Base-by-base conservation (phyloP, 345 rosid genomes). In the Populus ilicifolia region DNA sequence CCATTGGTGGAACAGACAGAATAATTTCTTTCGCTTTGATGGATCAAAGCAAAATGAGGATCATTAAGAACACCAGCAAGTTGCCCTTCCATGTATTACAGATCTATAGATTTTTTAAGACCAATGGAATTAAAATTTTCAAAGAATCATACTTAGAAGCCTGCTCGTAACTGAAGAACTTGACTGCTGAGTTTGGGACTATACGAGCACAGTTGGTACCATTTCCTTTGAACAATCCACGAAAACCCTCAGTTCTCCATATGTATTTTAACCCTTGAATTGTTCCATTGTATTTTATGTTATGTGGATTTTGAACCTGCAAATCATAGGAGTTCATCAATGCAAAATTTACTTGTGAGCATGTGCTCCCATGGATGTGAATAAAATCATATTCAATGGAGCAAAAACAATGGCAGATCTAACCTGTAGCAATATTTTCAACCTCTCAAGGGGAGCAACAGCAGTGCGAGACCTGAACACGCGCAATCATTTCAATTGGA, bases 181-280 rank as follows among this genome's bases (percentile, higher is more conserved):
- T 90, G 83, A 94, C 97, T 14, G 97, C 98, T 1, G 97, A 94
- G 80, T 92, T 94, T 30, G 97, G 98, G 67, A 94, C 85, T 71
- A 94, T 94, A 36, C 97, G 97, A 67, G 97, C 98, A 83, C 99
- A 96, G 78, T 96, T 96, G 41, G 99, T 85, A 25, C 99, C 98
- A 46, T 96, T 96, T 76, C 98, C 98, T 85, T 90, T 92, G 71
- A 92, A 90, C 84, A 93, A 17, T 70, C 98, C 98, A 74, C 92
- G 87, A n/a, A 92, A 84, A 73, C 98, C 95, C 82, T 94, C 97
- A 62, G 89, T 89, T 83, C 80, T 89, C 97, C 97, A 90, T 77
- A 93, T 92, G 72, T 89, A 92, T 79, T 86, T 92, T 89, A 93
- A 85, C 21, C 97, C 97, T 82, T 90, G 98, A 54, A 93, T 74